A percentile compares a stretch with the other conserved stretches of the same genome.
phyloP scores from a whole-genome alignment of 805 yeast genomes.

The Maudiozyma saulgeensis region DNA sequence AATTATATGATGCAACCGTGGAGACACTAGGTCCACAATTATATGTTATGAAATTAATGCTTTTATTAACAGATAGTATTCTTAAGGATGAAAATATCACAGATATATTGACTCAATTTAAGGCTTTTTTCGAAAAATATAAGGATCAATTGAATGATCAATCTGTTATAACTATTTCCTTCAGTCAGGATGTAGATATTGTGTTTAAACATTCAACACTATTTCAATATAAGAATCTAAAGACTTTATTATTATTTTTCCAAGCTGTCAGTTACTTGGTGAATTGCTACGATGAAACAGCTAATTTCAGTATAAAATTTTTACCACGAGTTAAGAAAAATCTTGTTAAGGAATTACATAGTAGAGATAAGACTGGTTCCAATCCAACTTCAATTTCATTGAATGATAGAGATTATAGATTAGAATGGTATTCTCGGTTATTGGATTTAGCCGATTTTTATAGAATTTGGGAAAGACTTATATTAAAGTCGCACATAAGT shows the following conservation, averaged over 20 bases:
- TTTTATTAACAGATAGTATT: conserved; percentile 15
- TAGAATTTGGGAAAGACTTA: conserved; percentile 14
- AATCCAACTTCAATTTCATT: conserved; percentile 3
- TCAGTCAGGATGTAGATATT: conserved; percentile 10
- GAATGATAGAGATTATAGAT: conserved; percentile 5
- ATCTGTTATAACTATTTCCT: not conserved
- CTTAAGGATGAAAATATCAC: conserved; percentile 24
- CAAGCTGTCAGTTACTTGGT: conserved; percentile 28
- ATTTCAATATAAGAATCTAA: conserved; percentile 21
- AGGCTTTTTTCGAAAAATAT: conserved; percentile 14
- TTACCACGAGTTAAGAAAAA: conserved; percentile 20
- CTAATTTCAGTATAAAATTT: conserved; percentile 24
- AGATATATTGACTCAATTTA: conserved; percentile 17
- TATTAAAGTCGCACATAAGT: conserved; percentile 7
- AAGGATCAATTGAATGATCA: conserved; percentile 6
- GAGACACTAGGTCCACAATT: conserved; percentile 4
- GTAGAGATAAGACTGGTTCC: not conserved
- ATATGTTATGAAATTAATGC: conserved; percentile 20
- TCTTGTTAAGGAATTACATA: conserved; percentile 6
- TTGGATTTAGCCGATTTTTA: conserved; percentile 16
- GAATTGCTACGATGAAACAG: conserved; percentile 25
- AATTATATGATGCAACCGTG: conserved; percentile 3
- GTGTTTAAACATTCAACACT: conserved; percentile 10
- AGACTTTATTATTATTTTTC: conserved; percentile 19
- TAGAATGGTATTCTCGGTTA: conserved; percentile 12